These are phyloP conservation scores for Starmerella floris DNA, from an alignment of 805 yeast genomes.

Conservation along the genomic window DNA sequence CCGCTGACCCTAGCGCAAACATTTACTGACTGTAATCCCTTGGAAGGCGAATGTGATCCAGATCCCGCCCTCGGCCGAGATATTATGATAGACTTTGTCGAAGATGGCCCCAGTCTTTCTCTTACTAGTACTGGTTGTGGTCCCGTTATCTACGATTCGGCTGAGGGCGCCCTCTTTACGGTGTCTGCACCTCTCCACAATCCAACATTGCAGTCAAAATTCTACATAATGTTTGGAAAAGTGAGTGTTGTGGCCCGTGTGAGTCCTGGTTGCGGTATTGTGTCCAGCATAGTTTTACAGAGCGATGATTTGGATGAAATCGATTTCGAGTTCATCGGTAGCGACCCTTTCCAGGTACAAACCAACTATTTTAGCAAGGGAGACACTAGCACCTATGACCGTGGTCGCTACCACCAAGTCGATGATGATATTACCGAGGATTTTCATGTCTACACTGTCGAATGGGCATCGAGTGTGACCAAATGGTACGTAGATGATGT, in stretches of 20 bases:
- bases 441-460: constrained; percentile 68
- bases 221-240: constrained; percentile 80
- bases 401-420: constrained; percentile 61
- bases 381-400: constrained; percentile 56
- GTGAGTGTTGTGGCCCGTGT: constrained; percentile 60
- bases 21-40: constrained; percentile 35
- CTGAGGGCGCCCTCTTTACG: constrained; percentile 50
- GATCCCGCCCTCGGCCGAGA: constrained; percentile 53
- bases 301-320: constrained; percentile 80
- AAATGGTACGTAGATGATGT: constrained; percentile 64
- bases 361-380: constrained; percentile 70
- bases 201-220: constrained; percentile 35
- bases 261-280: constrained; percentile 65
- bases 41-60: constrained; percentile 31
- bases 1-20: constrained; percentile 24
- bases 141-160: constrained; percentile 30
- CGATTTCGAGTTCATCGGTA: constrained; percentile 79
- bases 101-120: constrained; percentile 24
- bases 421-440: constrained; percentile 38
- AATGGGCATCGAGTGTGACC: constrained; percentile 58
- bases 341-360: constrained; percentile 61
- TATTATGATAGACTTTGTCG: constrained; percentile 39
- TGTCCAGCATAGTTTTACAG: constrained; percentile 70
- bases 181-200: constrained; percentile 54
- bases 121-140: constrained; percentile 22